Conservation (phyloP, 805 yeast species). For the Metschnikowia proteae region DNA sequence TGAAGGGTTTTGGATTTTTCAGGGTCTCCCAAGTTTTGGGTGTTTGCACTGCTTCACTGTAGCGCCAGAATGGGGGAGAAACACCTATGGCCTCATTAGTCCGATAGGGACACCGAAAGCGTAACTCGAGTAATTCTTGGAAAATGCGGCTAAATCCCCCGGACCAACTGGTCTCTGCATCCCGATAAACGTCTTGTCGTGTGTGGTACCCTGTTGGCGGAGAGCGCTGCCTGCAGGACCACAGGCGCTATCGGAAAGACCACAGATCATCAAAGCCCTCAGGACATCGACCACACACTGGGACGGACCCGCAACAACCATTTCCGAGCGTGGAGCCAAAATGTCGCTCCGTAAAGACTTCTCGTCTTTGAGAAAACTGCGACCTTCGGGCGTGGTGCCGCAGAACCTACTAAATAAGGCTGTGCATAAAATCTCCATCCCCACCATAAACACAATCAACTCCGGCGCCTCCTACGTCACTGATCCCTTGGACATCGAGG, state of each 20-base stretch:
- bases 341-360: constrained; percentile 16
- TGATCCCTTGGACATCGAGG: constrained; percentile 12
- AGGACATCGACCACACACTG: neutral
- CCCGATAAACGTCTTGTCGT: neutral
- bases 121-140: too few species aligned
- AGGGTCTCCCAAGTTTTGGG: too few species aligned
- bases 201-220: neutral
- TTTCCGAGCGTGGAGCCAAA: neutral
- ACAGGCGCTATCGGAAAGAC: neutral
- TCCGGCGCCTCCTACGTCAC: constrained; percentile 12
- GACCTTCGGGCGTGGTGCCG: constrained; percentile 17
- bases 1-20: too few species aligned
- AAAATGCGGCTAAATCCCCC: too few species aligned
- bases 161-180: too few species aligned
- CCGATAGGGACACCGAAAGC: too few species aligned
- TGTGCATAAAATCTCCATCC: constrained; percentile 12
- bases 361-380: constrained; percentile 14
- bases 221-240: neutral
- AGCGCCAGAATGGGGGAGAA: too few species aligned
- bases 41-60: too few species aligned
- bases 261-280: neutral
- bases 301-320: neutral
- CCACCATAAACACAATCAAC: constrained; percentile 12
- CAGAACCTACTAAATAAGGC: constrained; percentile 13
- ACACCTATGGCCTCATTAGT: too few species aligned